Evolutionary conservation across 768 basidiomycete genomes (phyloP), one percentile per base, ranked within the genome.

Genomic region (Lentinula boryana): DNA sequence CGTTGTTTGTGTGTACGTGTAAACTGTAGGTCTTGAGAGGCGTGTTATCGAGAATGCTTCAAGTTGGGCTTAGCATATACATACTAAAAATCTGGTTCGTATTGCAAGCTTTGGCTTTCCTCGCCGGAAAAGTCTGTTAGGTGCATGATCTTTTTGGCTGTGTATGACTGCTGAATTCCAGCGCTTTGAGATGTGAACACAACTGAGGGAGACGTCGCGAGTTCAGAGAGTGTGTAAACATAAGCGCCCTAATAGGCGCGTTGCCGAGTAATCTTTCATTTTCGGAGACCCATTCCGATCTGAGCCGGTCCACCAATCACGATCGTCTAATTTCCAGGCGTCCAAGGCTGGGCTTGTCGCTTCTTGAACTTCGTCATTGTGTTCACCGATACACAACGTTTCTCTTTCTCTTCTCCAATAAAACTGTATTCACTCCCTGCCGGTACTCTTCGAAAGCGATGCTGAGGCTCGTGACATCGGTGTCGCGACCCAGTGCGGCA

Each of bases 391-490:
- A 40, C n/a, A 54, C 18, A 38, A 33, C 35, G 10, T 33, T 66
- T 65, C 68, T 68, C 63, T 60, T 64, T 62, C 58, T 53, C 50
- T 58, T 68, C 64, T 62, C 56, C 62, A 33, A 64, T 61, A 66
- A 4, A 27, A 21, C 61, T 55, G 38, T 36, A 55, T 4, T 18
- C 12, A 48, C 46, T 27, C 46, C 3, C 12, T 10, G 18, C 18
- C 21, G 46, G 46, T 48, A 18, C 46, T 23, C 21, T 23, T 0
- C 3, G n/a, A 48, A 18, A 48, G 55, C 43, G 67, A 89, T 90
- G 88, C 76, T 89, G 70, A 85, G 89, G 68, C 76, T 89, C 64
- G 87, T 88, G 50, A 83, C 86, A 21, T 75, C 75, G 18, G 78
- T 76, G 67, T 80, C 79, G 72, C 81, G 83, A 72, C 83, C 88